phyloP scores from a whole-genome alignment of 257 asterid genomes.

The Asclepias syriaca region DNA sequence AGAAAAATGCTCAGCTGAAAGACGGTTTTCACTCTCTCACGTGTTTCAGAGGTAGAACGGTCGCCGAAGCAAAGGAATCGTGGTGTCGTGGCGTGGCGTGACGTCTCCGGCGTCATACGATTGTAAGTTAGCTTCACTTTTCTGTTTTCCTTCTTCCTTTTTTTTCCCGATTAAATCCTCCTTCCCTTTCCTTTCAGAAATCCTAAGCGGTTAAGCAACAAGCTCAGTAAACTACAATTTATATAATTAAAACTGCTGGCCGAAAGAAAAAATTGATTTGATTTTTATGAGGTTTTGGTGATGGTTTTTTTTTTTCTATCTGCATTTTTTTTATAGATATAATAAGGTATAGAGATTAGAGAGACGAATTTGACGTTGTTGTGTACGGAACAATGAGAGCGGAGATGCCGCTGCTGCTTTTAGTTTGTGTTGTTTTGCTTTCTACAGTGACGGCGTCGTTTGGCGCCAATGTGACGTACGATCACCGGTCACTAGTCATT shows the following conservation, averaged over 20 bases:
- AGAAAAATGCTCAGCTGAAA: neutral
- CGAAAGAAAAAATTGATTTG: neutral
- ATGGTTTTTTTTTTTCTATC: neutral
- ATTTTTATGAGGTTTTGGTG: neutral
- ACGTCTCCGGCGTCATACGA: constrained; percentile 4
- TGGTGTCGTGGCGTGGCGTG: constrained; percentile 7
- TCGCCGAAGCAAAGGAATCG: neutral
- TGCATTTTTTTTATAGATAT: neutral
- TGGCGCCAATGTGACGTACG: constrained; percentile 28
- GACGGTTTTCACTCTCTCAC: constrained; percentile 1
- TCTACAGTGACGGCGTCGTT: constrained; percentile 3
- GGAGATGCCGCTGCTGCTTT: neutral
- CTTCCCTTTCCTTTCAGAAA: neutral
- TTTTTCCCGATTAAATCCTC: too few relatives aligned
- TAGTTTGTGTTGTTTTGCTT: neutral
- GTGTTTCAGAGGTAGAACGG: neutral
- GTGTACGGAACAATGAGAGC: neutral
- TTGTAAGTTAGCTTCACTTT: constrained; percentile 5
- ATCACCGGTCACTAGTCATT: constrained; percentile 55
- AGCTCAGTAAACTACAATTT: neutral
- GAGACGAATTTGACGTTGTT: neutral
- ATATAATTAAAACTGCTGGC: neutral
- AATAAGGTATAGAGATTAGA: neutral
- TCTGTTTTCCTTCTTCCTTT: constrained; percentile 6
- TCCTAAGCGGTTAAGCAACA: constrained; percentile 1